phyloP scores from a whole-genome alignment of 768 basidiomycete genomes.

The Nidula microcarpa region DNA sequence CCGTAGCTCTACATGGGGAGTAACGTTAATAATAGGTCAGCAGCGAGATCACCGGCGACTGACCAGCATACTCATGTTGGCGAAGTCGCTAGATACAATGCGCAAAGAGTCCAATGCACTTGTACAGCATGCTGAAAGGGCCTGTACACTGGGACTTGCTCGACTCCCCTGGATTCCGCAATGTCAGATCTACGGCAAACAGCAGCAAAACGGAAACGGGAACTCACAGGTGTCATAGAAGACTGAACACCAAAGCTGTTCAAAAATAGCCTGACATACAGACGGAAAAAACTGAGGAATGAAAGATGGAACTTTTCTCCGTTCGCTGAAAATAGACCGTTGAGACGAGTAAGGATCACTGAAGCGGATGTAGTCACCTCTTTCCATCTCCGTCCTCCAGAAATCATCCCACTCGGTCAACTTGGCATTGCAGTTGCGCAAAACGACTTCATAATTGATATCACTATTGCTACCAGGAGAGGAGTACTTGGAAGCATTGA shows the following conservation, averaged over 20 bases:
- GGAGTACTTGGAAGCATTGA: conserved; percentile 48
- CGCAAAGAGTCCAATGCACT: conserved; percentile 70
- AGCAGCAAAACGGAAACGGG: too few species aligned
- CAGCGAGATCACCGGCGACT: conserved; percentile 14
- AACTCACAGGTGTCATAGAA: conserved; percentile 53
- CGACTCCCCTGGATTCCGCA: conserved; percentile 43
- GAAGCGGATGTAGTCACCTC: conserved; percentile 38
- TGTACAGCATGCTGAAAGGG: conserved; percentile 67
- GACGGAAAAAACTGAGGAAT: conserved; percentile 71
- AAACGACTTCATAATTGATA: conserved; percentile 69
- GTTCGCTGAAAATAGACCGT: conserved; percentile 40
- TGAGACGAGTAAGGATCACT: background rate
- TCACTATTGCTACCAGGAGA: conserved; percentile 47
- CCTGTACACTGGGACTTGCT: conserved; percentile 59
- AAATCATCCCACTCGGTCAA: conserved; percentile 67
- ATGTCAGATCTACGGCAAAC: background rate
- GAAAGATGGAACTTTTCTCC: conserved; percentile 76
- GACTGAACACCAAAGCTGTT: conserved; percentile 81
- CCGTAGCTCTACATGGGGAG: conserved; percentile 59
- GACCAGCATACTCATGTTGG: conserved; percentile 70
- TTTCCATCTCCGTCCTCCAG: conserved; percentile 73
- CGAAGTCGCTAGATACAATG: conserved; percentile 74
- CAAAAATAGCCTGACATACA: conserved; percentile 77
- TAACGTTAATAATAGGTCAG: background rate
- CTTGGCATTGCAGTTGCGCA: conserved; percentile 70